These are phyloP conservation scores for Cyberlindnera xishuangbannaensis DNA, from an alignment of 805 yeast species.

Conservation along the genomic window DNA sequence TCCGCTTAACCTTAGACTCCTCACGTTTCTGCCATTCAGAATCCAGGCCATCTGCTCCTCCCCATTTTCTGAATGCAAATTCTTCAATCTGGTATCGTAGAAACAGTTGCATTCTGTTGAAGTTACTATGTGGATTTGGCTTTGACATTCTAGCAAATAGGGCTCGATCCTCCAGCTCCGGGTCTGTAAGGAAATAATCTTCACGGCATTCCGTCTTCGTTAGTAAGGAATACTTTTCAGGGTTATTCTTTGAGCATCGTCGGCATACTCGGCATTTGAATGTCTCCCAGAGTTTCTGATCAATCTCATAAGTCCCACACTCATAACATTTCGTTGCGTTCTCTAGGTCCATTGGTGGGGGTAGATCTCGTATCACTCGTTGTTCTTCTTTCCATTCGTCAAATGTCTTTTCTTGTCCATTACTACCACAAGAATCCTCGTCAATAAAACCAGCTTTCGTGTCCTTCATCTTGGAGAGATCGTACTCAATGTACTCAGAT, in stretches of 20 bases:
- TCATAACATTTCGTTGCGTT: slow-evolving; percentile 80
- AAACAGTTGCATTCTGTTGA: slow-evolving; percentile 88
- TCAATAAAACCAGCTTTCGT: slow-evolving; percentile 64
- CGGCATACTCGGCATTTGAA: slow-evolving; percentile 77
- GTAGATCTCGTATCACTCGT: slow-evolving; percentile 43
- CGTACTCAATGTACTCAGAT: slow-evolving; percentile 74
- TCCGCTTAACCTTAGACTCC: slow-evolving; percentile 58
- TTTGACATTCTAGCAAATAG: slow-evolving; percentile 76
- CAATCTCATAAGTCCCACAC: slow-evolving; percentile 77
- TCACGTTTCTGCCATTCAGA: slow-evolving; percentile 89
- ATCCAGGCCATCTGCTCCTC: slow-evolving; percentile 80
- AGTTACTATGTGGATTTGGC: slow-evolving; percentile 89
- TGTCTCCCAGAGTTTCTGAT: slow-evolving; percentile 60
- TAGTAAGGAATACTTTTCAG: slow-evolving; percentile 83
- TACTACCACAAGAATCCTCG: slow-evolving; percentile 42
- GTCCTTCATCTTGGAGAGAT: slow-evolving; percentile 87
- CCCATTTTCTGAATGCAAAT: slow-evolving; percentile 93
- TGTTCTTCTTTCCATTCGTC: slow-evolving; percentile 47
- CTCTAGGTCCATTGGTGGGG: slow-evolving; percentile 68
- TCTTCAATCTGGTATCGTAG: slow-evolving; percentile 90
- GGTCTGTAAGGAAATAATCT: slow-evolving; percentile 90
- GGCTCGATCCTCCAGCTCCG: slow-evolving; percentile 70
- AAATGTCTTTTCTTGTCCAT: slow-evolving; percentile 37
- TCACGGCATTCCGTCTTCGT: slow-evolving; percentile 95
- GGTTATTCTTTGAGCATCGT: slow-evolving; percentile 61